Conservation (phyloP, 2,329 filamentous ascomycete genomes). For the Stemphylium beticola region DNA sequence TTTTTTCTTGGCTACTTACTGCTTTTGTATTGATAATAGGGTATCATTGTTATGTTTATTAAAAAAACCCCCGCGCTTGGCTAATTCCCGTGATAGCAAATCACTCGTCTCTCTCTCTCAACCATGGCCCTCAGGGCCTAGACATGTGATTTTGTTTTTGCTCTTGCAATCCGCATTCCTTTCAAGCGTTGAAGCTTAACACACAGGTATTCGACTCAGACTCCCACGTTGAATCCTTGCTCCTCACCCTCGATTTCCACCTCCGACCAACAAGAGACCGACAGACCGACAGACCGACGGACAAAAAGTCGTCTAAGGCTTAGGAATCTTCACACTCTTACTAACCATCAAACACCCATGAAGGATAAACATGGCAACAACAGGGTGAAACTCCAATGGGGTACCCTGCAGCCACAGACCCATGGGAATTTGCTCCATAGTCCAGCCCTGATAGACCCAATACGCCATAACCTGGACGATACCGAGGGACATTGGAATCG, state of each 20-base stretch:
- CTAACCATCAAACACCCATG: conserved; percentile 95
- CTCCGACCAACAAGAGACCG: no score
- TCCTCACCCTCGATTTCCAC: no score
- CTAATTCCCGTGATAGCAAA: not conserved
- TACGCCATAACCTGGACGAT: conserved; percentile 86
- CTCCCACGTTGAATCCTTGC: no score
- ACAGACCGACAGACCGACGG: no score
- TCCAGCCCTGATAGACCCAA: conserved; percentile 83
- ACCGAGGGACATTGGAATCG: conserved; percentile 86
- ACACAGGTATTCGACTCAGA: no score
- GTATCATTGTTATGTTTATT: not conserved
- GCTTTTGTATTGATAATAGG: not conserved
- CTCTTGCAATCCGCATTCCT: no score
- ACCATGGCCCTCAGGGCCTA: no score
- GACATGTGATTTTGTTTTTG: no score
- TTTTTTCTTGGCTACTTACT: not conserved
- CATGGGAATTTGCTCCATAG: conserved; percentile 77
- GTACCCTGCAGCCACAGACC: conserved; percentile 73
- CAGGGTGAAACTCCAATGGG: conserved; percentile 80
- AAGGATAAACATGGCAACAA: conserved; percentile 79
- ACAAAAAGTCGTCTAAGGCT: conserved; percentile 60
- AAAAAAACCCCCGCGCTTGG: not conserved
- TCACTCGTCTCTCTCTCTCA: no score
- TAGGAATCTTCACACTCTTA: conserved; percentile 93
- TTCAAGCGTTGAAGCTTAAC: no score